A percentile compares a stretch with the other conserved stretches of the same genome.
Evolutionary conservation across 139 green algal species (phyloP).

Genomic region (Chlorella sp.): DNA sequence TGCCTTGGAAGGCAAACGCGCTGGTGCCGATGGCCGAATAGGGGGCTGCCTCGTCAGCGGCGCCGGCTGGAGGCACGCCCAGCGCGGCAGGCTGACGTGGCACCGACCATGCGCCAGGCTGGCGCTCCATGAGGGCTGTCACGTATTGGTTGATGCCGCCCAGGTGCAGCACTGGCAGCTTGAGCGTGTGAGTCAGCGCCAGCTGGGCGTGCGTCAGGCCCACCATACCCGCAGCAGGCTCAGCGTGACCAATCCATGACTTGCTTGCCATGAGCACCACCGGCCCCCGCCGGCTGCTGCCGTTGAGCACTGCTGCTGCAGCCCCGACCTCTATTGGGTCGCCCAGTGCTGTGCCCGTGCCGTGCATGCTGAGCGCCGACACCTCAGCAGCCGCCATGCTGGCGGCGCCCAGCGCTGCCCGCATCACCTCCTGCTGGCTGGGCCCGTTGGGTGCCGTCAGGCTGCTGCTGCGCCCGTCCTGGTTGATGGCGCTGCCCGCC

Average conservation of each 20-base stretch:
- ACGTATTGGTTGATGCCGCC: constrained; percentile 54
- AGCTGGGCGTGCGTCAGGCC: constrained; percentile 55
- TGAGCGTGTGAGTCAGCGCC: not conserved
- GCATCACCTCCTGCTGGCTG: constrained; percentile 61
- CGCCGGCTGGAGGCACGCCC: not conserved
- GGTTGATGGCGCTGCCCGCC: constrained; percentile 56
- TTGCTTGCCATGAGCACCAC: constrained; percentile 79
- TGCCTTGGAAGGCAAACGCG: constrained; percentile 61
- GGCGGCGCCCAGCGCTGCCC: constrained; percentile 41
- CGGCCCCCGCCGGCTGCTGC: not conserved
- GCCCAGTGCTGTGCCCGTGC: constrained; percentile 89
- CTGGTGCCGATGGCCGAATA: constrained; percentile 7
- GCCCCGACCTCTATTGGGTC: constrained; percentile 91
- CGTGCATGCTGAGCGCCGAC: constrained; percentile 67
- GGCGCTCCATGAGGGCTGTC: constrained; percentile 29
- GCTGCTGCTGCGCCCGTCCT: constrained; percentile 65
- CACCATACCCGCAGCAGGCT: constrained; percentile 78
- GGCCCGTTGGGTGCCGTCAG: constrained; percentile 74
- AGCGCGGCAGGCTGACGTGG: constrained; percentile 25
- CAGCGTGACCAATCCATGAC: constrained; percentile 77
- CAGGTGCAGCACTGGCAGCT: constrained; percentile 56
- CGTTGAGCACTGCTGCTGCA: constrained; percentile 25
- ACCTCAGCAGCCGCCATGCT: constrained; percentile 26
- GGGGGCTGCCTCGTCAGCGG: not conserved
- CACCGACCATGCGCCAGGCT: not conserved